Conservation (phyloP, 2,329 filamentous ascomycete species). For the Trichoderma asperellum region DNA sequence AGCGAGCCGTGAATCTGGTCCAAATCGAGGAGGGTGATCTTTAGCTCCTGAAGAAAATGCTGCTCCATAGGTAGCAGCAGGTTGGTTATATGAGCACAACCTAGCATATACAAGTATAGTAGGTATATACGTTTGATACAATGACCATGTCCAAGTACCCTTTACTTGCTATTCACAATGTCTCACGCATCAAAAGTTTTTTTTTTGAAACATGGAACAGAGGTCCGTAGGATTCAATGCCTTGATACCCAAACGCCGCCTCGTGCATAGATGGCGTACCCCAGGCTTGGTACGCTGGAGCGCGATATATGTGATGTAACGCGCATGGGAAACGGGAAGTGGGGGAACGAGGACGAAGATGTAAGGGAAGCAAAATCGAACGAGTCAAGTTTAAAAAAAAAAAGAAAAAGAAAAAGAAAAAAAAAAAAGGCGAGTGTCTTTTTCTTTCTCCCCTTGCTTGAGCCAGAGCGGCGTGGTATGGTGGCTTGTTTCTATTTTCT, state of each 20-base stretch:
- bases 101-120: too few relatives aligned
- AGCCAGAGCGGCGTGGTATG: background rate
- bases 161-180: background rate
- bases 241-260: slow-evolving; percentile 1
- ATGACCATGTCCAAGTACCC: background rate
- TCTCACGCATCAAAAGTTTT: background rate
- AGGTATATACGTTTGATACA: too few relatives aligned
- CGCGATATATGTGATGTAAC: background rate
- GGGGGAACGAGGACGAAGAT: background rate
- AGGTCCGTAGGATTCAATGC: background rate
- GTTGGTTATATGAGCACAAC: too few relatives aligned
- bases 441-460: background rate
- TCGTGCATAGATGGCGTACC: background rate
- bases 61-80: background rate
- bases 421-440: background rate
- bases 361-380: background rate
- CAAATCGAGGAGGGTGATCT: background rate
- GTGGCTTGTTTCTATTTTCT: slow-evolving; percentile 4
- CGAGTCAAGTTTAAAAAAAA: background rate
- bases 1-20: background rate
- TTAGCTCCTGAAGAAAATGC: background rate
- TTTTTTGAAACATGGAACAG: background rate
- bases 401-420: background rate
- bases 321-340: background rate
- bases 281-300: background rate